Conservation (phyloP, 495 filamentous ascomycete genomes). For the Bathelium albidoporum region DNA sequence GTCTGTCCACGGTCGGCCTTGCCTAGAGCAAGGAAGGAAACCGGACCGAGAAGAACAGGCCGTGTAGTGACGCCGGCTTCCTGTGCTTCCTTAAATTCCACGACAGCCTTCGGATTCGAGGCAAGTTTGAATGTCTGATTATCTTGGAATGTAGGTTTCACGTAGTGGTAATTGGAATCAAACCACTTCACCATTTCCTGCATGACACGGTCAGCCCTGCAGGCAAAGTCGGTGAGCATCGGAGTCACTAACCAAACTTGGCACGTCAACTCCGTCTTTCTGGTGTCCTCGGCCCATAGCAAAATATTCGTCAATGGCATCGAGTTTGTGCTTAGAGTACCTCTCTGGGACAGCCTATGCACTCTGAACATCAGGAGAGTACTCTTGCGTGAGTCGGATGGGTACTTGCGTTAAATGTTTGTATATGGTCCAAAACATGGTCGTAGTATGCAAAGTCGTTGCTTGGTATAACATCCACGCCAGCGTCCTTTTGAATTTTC, state of each 20-base stretch:
- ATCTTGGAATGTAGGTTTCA: slow-evolving; percentile 95
- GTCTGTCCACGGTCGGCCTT: slow-evolving; percentile 93
- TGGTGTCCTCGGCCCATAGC: slow-evolving; percentile 98
- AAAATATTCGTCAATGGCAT: slow-evolving; percentile 91
- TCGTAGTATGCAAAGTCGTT: slow-evolving; percentile 99
- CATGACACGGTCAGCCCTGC: background rate
- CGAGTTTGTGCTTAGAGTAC: slow-evolving; percentile 75
- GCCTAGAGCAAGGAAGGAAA: slow-evolving; percentile 89
- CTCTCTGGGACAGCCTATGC: slow-evolving; percentile 72
- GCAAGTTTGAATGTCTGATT: slow-evolving; percentile 88
- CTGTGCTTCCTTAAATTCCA: slow-evolving; percentile 93
- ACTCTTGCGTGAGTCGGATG: background rate
- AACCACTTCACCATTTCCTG: slow-evolving; percentile 99
- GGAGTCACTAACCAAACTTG: slow-evolving; percentile 46
- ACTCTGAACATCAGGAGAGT: slow-evolving; percentile 1
- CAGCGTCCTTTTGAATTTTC: slow-evolving; percentile 97
- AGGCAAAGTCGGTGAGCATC: background rate
- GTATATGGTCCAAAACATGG: slow-evolving; percentile 96
- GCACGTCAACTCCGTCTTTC: slow-evolving; percentile 85
- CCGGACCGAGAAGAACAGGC: slow-evolving; percentile 88
- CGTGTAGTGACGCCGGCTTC: slow-evolving; percentile 85
- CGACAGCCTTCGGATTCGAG: slow-evolving; percentile 80
- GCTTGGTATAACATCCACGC: slow-evolving; percentile 93
- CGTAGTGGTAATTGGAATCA: slow-evolving; percentile 99
- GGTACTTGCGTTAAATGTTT: slow-evolving; percentile 81